Evolutionary conservation across 305 asterid species (phyloP).

Genomic region (Fraxinus sp.): DNA sequence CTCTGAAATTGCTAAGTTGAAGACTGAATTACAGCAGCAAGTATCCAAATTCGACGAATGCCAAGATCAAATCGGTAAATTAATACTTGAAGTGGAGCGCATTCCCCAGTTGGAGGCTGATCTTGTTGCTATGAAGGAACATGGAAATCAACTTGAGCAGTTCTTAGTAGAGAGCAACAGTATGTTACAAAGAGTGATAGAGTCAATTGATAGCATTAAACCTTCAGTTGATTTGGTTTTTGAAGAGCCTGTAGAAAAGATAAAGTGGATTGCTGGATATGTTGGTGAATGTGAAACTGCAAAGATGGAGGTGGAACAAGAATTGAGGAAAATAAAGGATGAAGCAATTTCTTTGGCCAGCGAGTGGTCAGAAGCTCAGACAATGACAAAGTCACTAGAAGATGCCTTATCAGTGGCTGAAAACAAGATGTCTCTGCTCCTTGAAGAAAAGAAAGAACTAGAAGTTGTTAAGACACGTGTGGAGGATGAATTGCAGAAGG

Average conservation of each 20-base stretch:
- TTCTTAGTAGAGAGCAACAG: slow-evolving; percentile 68
- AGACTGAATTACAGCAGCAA: slow-evolving; percentile 57
- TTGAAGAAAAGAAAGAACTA: slow-evolving; percentile 70
- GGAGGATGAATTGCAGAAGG: slow-evolving; percentile 65
- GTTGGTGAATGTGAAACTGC: slow-evolving; percentile 53
- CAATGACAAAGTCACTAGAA: slow-evolving; percentile 49
- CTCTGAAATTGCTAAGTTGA: slow-evolving; percentile 65
- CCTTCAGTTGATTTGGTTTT: slow-evolving; percentile 50
- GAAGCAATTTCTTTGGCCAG: slow-evolving; percentile 49
- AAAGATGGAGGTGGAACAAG: slow-evolving; percentile 55
- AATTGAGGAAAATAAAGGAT: slow-evolving; percentile 56
- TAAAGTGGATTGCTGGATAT: slow-evolving; percentile 60
- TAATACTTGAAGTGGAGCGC: slow-evolving; percentile 58
- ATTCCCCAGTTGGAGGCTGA: slow-evolving; percentile 59
- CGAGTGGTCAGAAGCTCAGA: slow-evolving; percentile 53
- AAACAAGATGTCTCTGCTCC: slow-evolving; percentile 47
- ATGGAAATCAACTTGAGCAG: slow-evolving; percentile 64
- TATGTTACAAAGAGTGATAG: slow-evolving; percentile 62
- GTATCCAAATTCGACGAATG: slow-evolving; percentile 45
- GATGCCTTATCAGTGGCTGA: slow-evolving; percentile 61
- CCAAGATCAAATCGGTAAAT: slow-evolving; percentile 57
- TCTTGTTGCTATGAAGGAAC: slow-evolving; percentile 49
- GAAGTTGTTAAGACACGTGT: slow-evolving; percentile 52
- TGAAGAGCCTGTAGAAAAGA: slow-evolving; percentile 70
- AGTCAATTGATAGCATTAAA: slow-evolving; percentile 62